phyloP scores from a whole-genome alignment of 108 stramenopile species.

The Pseudonitzschia pungens region DNA sequence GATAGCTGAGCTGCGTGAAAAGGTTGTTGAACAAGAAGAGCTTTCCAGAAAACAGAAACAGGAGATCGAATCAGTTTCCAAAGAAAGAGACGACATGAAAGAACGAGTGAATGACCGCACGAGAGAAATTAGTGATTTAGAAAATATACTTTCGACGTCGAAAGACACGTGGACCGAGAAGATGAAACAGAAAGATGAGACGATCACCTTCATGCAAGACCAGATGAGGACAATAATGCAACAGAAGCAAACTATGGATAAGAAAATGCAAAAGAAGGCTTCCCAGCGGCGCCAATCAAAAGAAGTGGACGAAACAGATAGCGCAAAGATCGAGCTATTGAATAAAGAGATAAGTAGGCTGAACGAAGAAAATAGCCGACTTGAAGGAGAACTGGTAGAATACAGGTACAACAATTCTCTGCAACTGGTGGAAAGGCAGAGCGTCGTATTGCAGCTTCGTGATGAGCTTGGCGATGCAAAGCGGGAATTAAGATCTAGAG shows the following conservation, averaged over 20 bases:
- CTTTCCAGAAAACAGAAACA: slow-evolving; percentile 32
- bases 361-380: slow-evolving; percentile 25
- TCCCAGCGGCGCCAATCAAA: no score
- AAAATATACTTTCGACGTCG: slow-evolving; percentile 18
- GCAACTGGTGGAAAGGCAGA: slow-evolving; percentile 35
- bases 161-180: slow-evolving; percentile 24
- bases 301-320: no score
- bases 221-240: slow-evolving; percentile 40
- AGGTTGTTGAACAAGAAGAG: slow-evolving; percentile 35
- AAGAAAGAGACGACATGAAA: slow-evolving; percentile 26
- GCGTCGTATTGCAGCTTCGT: slow-evolving; percentile 19
- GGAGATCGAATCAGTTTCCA: slow-evolving; percentile 24
- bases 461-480: slow-evolving; percentile 25
- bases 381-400: slow-evolving; percentile 30
- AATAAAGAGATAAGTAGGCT: slow-evolving; percentile 21
- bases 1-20: slow-evolving; percentile 33
- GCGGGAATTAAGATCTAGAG: slow-evolving; percentile 28
- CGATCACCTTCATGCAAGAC: slow-evolving; percentile 40
- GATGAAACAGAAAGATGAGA: slow-evolving; percentile 35
- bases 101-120: slow-evolving; percentile 27
- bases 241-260: slow-evolving; percentile 31
- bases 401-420: slow-evolving; percentile 11
- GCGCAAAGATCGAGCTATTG: slow-evolving; percentile 21
- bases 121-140: slow-evolving; percentile 18
- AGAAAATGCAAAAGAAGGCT: slow-evolving; percentile 27